Evolutionary conservation across 345 rosid species (phyloP).

Genomic region (Murraya koenigii): DNA sequence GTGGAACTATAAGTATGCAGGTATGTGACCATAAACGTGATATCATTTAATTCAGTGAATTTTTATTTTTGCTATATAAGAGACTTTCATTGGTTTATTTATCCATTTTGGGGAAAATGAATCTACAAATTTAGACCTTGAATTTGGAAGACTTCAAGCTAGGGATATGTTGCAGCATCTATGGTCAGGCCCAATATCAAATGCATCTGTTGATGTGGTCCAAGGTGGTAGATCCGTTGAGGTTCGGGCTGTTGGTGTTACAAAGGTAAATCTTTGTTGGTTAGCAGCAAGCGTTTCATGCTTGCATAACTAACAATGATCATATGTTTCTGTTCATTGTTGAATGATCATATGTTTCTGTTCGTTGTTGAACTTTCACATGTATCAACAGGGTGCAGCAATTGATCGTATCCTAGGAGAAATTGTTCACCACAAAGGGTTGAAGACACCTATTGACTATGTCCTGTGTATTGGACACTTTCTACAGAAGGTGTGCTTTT

Average conservation of each 20-base stretch:
- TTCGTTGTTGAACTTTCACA: slow-evolving; percentile 5
- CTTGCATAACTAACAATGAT: neutral
- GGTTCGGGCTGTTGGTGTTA: slow-evolving; percentile 60
- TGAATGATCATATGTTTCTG: neutral
- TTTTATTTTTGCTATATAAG: neutral
- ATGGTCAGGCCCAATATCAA: slow-evolving; percentile 63
- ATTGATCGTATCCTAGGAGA: slow-evolving; percentile 59
- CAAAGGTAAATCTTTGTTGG: slow-evolving; percentile 35
- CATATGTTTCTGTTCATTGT: too few species aligned
- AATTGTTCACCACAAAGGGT: slow-evolving; percentile 41
- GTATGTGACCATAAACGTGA: slow-evolving; percentile 23
- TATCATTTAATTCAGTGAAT: neutral
- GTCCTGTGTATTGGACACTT: slow-evolving; percentile 60
- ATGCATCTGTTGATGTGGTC: slow-evolving; percentile 55
- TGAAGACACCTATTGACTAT: slow-evolving; percentile 54
- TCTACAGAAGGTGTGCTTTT: slow-evolving; percentile 39
- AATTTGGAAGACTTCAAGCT: slow-evolving; percentile 60
- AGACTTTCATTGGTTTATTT: neutral
- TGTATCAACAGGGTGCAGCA: slow-evolving; percentile 51
- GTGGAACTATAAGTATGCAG: slow-evolving; percentile 66
- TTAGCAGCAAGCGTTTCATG: neutral
- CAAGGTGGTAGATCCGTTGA: slow-evolving; percentile 59
- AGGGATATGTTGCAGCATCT: slow-evolving; percentile 63
- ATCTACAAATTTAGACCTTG: slow-evolving; percentile 31
- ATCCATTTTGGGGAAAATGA: neutral